Evolutionary conservation across 2,329 filamentous ascomycete genomes (phyloP).

Genomic region (Colletotrichum sp.): DNA sequence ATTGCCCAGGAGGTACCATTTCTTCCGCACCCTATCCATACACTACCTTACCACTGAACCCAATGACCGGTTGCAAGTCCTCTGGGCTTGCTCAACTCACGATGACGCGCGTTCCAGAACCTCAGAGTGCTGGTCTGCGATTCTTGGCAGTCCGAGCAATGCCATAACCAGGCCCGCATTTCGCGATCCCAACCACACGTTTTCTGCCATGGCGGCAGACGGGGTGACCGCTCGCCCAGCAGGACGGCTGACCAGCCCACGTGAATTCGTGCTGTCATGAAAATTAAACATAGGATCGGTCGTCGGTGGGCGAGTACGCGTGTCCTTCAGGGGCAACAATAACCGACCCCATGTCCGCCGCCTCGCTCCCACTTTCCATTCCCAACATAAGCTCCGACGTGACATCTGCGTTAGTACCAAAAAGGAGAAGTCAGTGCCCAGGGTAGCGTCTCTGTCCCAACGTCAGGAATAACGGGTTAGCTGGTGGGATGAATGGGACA

Average conservation of each 20-base stretch:
- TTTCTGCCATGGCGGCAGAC: neutral
- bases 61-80: neutral
- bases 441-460: neutral
- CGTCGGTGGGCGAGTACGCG: neutral
- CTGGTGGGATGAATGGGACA: neutral
- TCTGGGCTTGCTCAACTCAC: neutral
- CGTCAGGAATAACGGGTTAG: neutral
- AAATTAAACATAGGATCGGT: neutral
- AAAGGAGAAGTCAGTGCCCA: neutral
- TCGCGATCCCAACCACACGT: neutral
- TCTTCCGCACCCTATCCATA: neutral
- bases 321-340: neutral
- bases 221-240: neutral
- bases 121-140: neutral
- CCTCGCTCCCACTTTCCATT: neutral
- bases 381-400: neutral
- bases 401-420: neutral
- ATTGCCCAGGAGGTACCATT: neutral
- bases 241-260: neutral
- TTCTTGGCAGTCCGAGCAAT: conserved; percentile 4
- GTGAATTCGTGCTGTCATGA: neutral
- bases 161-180: neutral
- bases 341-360: neutral
- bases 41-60: neutral
- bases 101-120: conserved; percentile 11